Conservation (phyloP, 257 asterid genomes). For the Nicotiana paniculata region DNA sequence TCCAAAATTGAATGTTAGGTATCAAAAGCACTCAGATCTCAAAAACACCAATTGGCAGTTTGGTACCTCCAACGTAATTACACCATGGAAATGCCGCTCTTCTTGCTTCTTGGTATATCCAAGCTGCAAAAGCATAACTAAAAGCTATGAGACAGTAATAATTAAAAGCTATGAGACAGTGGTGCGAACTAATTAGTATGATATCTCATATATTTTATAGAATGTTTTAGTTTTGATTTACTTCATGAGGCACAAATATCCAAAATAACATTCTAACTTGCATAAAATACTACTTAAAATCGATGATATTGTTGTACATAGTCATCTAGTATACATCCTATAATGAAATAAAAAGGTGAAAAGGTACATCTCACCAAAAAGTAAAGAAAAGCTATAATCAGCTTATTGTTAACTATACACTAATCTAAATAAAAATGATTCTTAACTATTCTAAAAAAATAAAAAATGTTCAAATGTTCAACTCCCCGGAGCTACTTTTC, state of each 20-base stretch:
- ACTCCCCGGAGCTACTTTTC: background rate
- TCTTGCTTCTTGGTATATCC: slow-evolving; percentile 98
- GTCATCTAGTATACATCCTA: background rate
- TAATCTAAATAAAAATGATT: background rate
- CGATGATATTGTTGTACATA: background rate
- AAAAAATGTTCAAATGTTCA: background rate
- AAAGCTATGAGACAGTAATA: background rate
- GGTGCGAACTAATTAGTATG: background rate
- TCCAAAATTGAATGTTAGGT: background rate
- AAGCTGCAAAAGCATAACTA: slow-evolving; percentile 48
- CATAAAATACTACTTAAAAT: background rate
- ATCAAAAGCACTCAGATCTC: slow-evolving; percentile 1
- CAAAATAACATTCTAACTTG: background rate
- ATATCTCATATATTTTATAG: background rate
- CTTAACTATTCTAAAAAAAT: background rate
- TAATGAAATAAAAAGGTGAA: background rate
- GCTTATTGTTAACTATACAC: background rate
- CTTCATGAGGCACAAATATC: background rate
- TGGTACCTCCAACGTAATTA: slow-evolving; percentile 81
- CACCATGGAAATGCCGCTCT: slow-evolving; percentile 92
- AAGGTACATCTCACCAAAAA: background rate
- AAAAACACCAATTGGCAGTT: background rate
- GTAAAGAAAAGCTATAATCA: background rate
- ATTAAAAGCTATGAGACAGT: slow-evolving; percentile 1
- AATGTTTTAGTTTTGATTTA: background rate